Evolutionary conservation across 495 filamentous ascomycete species (phyloP).

Genomic region (Podospora australis): DNA sequence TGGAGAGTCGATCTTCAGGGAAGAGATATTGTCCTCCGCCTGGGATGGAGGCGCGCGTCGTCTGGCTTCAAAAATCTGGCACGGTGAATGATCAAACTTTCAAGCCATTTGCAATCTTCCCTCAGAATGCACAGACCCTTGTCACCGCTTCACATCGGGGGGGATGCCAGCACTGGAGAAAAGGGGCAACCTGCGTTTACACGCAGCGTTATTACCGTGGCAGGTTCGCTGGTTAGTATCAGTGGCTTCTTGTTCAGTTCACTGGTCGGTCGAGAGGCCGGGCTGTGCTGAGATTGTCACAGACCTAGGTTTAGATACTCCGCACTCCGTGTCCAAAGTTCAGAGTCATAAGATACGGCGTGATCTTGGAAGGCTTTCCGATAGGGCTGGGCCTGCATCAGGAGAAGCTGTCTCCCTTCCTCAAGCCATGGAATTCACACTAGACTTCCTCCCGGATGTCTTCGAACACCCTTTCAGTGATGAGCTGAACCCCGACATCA

Average conservation of each 20-base stretch:
- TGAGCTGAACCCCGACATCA: neutral
- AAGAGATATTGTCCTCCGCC: neutral
- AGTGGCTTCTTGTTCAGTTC: too few relatives aligned
- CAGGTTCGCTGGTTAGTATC: too few relatives aligned
- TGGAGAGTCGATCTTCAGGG: constrained; percentile 3
- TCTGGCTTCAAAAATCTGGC: constrained; percentile 4
- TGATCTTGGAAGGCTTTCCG: neutral
- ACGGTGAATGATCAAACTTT: constrained; percentile 7
- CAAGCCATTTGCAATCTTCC: neutral
- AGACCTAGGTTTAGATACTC: too few relatives aligned
- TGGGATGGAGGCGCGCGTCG: neutral
- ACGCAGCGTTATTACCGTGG: too few relatives aligned
- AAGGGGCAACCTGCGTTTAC: too few relatives aligned
- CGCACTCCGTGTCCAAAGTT: too few relatives aligned
- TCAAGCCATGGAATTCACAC: neutral
- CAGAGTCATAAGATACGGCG: too few relatives aligned
- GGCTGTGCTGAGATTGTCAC: too few relatives aligned
- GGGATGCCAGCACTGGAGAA: too few relatives aligned
- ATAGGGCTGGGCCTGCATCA: neutral
- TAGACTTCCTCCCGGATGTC: neutral
- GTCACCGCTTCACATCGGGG: too few relatives aligned
- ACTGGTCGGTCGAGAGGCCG: too few relatives aligned
- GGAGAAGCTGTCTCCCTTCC: neutral
- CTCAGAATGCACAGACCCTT: neutral
- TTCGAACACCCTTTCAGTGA: too few relatives aligned